A percentile compares a stretch with the other conserved stretches of the same genome.
Conservation (phyloP, 2,329 filamentous ascomycete species). For the Alternaria hordeiaustralica region DNA sequence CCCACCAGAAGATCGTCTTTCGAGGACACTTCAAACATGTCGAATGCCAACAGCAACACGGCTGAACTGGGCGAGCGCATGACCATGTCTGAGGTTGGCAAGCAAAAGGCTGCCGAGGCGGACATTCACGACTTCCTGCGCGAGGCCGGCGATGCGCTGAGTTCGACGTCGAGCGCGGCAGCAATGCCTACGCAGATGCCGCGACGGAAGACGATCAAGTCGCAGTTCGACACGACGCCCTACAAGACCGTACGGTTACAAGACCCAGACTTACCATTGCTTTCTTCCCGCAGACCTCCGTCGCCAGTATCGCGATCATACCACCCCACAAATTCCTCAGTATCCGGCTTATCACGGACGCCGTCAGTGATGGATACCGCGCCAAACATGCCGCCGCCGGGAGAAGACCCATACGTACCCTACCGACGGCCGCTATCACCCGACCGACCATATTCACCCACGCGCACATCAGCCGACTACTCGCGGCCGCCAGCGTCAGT, state of each 20-base stretch:
- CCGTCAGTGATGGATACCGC: conserved; percentile 59
- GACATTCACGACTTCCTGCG: conserved; percentile 54
- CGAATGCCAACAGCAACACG: conserved; percentile 40
- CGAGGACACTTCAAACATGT: conserved; percentile 44
- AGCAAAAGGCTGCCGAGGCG: conserved; percentile 43
- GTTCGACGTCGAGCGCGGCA: conserved; percentile 15
- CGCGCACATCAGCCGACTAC: conserved; percentile 65
- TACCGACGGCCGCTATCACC: conserved; percentile 62
- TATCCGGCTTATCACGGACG: conserved; percentile 53
- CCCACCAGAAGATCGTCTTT: conserved; percentile 34
- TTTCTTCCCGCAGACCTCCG: conserved; percentile 50
- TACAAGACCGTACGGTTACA: conserved; percentile 24
- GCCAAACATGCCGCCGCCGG: conserved; percentile 62
- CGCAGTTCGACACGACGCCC: conserved; percentile 28
- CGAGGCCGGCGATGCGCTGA: conserved; percentile 48
- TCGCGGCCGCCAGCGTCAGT: conserved; percentile 73
- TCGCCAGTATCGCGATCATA: conserved; percentile 55
- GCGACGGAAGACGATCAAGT: conserved; percentile 31
- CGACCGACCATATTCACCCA: conserved; percentile 63
- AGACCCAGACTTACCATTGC: conserved; percentile 46
- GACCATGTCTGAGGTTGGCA: conserved; percentile 35
- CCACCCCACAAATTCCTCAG: conserved; percentile 54
- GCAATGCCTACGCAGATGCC: conserved; percentile 27
- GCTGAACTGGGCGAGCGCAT: conserved; percentile 40
- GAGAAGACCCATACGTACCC: conserved; percentile 67